Conservation (phyloP, 169 alveolate genomes). For the Plasmodium adleri region DNA sequence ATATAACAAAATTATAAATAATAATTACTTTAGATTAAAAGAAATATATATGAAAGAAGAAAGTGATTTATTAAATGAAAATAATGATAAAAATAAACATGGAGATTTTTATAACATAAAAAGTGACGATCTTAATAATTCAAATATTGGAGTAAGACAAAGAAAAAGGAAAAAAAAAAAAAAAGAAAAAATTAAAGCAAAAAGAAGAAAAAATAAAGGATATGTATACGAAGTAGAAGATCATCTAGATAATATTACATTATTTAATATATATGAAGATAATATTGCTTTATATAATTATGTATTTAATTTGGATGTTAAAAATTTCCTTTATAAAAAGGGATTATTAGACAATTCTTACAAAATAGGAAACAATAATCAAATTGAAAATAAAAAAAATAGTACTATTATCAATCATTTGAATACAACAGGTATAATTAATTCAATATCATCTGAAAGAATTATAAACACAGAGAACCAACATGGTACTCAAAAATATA, state of each 20-base stretch:
- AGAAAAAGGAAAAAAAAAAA: conserved; percentile 58
- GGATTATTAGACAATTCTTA: neutral
- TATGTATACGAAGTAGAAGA: conserved; percentile 74
- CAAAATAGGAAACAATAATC: too few species aligned
- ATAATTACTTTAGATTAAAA: conserved; percentile 57
- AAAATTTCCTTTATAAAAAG: conserved; percentile 15
- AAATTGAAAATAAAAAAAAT: too few species aligned
- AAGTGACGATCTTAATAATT: neutral
- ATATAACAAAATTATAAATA: conserved; percentile 12
- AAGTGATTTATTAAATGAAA: conserved; percentile 5
- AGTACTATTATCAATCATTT: too few species aligned
- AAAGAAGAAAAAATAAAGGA: conserved; percentile 33
- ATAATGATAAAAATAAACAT: conserved; percentile 18
- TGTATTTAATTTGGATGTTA: conserved; percentile 42
- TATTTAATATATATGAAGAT: conserved; percentile 62
- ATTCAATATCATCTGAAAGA: too few species aligned
- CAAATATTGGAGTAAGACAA: conserved; percentile 33
- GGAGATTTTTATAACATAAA: neutral
- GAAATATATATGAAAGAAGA: conserved; percentile 65
- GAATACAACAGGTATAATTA: too few species aligned
- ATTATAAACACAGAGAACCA: too few species aligned
- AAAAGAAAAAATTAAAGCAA: conserved; percentile 57
- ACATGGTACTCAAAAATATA: too few species aligned
- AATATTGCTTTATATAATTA: conserved; percentile 59
- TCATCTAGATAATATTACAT: conserved; percentile 67